Evolutionary conservation across 2,329 filamentous ascomycete genomes (phyloP).

Genomic region (Tolypocladium paradoxum): DNA sequence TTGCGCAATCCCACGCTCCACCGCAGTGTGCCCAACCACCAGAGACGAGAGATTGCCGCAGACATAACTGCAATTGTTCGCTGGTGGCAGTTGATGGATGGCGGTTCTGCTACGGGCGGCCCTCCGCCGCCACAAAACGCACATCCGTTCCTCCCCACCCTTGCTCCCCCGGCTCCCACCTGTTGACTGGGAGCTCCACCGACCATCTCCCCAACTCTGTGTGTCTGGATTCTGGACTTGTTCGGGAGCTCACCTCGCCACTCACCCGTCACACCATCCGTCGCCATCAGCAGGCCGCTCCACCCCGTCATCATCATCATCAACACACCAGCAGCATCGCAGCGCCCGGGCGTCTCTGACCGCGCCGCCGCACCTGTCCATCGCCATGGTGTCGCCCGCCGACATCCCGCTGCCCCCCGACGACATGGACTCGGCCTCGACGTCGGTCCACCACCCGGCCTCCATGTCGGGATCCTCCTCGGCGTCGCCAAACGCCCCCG

Average conservation of each 20-base stretch:
- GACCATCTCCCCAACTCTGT: neutral
- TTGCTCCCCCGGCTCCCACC: neutral
- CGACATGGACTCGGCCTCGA: neutral
- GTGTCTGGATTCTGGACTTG: neutral
- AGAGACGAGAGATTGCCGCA: neutral
- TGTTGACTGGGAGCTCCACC: neutral
- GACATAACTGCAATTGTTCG: no score
- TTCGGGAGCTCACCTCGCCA: neutral
- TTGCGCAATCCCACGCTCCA: no score
- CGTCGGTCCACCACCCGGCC: neutral
- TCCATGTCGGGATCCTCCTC: neutral
- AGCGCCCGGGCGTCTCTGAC: neutral
- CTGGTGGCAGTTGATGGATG: neutral
- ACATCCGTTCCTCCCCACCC: neutral
- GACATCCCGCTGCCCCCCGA: slow-evolving; percentile 3
- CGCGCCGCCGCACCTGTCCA: neutral
- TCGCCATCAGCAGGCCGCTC: neutral
- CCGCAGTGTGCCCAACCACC: no score
- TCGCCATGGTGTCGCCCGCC: slow-evolving; percentile 2
- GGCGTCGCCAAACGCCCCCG: neutral
- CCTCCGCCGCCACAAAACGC: slow-evolving; percentile 1
- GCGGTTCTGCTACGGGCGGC: neutral
- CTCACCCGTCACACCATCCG: neutral
- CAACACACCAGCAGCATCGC: neutral
- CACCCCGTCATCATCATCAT: neutral